A percentile compares a stretch with the other conserved stretches of the same genome.
Evolutionary conservation across 176 grass and related monocot species (phyloP).

Genomic region (Musa troglodytarum): DNA sequence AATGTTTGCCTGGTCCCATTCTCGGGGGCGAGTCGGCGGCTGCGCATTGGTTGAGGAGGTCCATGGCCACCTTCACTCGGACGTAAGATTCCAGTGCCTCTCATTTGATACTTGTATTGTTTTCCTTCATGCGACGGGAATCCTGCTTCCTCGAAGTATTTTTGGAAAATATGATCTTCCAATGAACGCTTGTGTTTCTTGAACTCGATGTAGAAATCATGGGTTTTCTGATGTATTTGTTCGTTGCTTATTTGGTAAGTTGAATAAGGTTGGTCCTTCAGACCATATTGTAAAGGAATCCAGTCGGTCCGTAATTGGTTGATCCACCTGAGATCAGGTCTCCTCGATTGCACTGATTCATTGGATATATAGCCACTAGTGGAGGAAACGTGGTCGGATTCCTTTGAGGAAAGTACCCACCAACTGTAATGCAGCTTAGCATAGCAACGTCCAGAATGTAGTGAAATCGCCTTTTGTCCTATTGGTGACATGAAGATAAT

Average conservation of each 20-base stretch:
- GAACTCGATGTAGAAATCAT: background rate
- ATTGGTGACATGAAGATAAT: too few relatives aligned
- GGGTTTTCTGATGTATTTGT: background rate
- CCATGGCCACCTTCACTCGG: slow-evolving; percentile 94
- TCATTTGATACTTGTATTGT: background rate
- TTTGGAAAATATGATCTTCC: background rate
- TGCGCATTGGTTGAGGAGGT: slow-evolving; percentile 42
- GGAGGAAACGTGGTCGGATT: too few relatives aligned
- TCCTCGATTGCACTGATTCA: too few relatives aligned
- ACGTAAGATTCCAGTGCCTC: slow-evolving; percentile 42
- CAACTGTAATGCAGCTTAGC: too few relatives aligned
- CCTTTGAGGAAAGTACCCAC: too few relatives aligned
- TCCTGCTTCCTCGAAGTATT: background rate
- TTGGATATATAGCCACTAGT: too few relatives aligned
- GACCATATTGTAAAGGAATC: too few relatives aligned
- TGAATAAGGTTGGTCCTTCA: too few relatives aligned
- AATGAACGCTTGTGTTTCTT: background rate
- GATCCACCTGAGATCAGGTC: too few relatives aligned
- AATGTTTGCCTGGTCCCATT: background rate
- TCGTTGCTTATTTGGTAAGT: background rate
- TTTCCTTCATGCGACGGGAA: background rate
- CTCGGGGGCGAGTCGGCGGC: slow-evolving; percentile 3
- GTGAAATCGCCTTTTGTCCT: too few relatives aligned
- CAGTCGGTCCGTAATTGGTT: too few relatives aligned
- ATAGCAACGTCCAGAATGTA: too few relatives aligned